phyloP scores from a whole-genome alignment of 1,139 yeast genomes.

The Wickerhamiella infanticola region DNA sequence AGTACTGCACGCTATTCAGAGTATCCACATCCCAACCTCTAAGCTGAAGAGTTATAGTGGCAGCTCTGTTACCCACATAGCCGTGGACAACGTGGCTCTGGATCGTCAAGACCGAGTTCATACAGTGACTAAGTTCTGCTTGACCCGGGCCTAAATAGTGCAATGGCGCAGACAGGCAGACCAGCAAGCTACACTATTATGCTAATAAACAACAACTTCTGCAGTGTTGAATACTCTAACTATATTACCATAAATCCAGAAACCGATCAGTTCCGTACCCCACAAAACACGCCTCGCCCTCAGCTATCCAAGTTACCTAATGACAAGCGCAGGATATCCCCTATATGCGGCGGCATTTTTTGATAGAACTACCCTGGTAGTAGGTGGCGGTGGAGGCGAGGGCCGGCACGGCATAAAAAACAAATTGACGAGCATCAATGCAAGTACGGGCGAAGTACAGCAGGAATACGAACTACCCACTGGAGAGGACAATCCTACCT shows the following conservation, averaged over 20 bases:
- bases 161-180: too few species aligned
- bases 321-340: slow-evolving; percentile 51
- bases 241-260: too few species aligned
- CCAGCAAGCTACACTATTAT: too few species aligned
- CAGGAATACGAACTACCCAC: slow-evolving; percentile 9
- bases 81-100: slow-evolving; percentile 84
- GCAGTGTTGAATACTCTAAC: too few species aligned
- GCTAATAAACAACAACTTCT: too few species aligned
- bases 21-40: slow-evolving; percentile 78
- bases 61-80: slow-evolving; percentile 69
- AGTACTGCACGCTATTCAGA: slow-evolving; percentile 61
- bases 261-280: too few species aligned
- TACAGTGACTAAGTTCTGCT: not conserved
- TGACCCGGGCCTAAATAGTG: not conserved
- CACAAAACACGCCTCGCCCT: too few species aligned
- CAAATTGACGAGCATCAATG: slow-evolving; percentile 32
- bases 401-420: slow-evolving; percentile 80
- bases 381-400: slow-evolving; percentile 93
- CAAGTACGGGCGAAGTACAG: not conserved
- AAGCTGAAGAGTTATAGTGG: slow-evolving; percentile 63
- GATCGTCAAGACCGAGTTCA: slow-evolving; percentile 32
- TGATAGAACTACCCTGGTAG: slow-evolving; percentile 44
- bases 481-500: slow-evolving; percentile 23
- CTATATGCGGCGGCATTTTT: slow-evolving; percentile 64
- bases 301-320: not conserved